Evolutionary conservation across 2,329 filamentous ascomycete genomes (phyloP).

Genomic region (Clonostachys rosea): DNA sequence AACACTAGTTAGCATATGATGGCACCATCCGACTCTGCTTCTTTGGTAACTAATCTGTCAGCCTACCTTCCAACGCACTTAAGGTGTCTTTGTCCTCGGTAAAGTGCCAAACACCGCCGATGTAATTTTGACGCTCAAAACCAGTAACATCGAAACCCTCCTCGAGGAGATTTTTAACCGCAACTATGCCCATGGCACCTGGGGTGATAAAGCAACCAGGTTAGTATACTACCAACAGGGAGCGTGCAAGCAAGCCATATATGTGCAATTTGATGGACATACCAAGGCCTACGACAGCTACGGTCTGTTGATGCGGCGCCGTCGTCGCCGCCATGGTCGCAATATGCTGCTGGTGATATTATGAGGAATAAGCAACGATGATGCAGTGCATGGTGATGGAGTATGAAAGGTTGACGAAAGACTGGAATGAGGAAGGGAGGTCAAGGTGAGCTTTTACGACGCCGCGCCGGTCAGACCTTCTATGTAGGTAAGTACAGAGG

Average conservation of each 20-base stretch:
- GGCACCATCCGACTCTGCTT: neutral
- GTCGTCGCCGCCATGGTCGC: neutral
- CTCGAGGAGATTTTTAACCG: slow-evolving; percentile 27
- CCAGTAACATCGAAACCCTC: slow-evolving; percentile 32
- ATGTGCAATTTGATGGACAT: neutral
- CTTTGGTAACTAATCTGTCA: neutral
- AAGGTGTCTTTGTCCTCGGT: slow-evolving; percentile 29
- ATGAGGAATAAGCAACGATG: too few relatives aligned
- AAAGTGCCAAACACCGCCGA: slow-evolving; percentile 38
- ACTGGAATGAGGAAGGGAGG: too few relatives aligned
- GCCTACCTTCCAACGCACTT: slow-evolving; percentile 20
- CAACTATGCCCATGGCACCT: slow-evolving; percentile 3
- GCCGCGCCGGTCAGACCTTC: too few relatives aligned
- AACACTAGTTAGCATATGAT: slow-evolving; percentile 1
- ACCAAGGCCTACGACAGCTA: slow-evolving; percentile 4
- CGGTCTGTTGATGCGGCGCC: neutral
- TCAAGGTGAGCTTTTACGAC: too few relatives aligned
- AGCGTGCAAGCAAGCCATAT: neutral
- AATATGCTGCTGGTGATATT: too few relatives aligned
- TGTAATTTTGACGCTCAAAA: slow-evolving; percentile 18
- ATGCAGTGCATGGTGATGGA: too few relatives aligned
- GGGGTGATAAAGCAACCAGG: neutral
- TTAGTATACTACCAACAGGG: too few relatives aligned
- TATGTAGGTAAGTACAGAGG: too few relatives aligned
- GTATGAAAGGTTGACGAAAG: too few relatives aligned